Base-by-base conservation (phyloP, 306 rosid genomes). In the Dalbergia oliveri region DNA sequence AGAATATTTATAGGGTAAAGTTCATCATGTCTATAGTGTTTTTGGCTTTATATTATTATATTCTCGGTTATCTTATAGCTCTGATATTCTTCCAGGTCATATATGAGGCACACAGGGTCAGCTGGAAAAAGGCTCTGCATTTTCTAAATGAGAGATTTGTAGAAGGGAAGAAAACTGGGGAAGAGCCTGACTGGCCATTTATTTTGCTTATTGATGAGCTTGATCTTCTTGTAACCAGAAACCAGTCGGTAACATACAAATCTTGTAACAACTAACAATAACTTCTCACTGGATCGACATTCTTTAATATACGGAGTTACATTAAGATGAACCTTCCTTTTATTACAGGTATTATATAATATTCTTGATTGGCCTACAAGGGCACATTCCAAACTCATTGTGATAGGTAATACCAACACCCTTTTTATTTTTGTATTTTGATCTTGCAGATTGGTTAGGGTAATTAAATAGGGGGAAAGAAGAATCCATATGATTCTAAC, bases 331-430 rank as follows among this genome's bases (percentile, higher is more conserved):
- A 56, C 66, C 13, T 76, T 57, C 31, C 71, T 26, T 72, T 67
- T 71, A 54, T 77, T 13, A 49, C 88, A 92, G 99, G 97, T 94
- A 84, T 85, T 93, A 66, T 93, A 94, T 85, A 94, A 91, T 83
- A 90, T 94, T 85, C 99, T 94, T 81, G 99, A 94, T 76, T 94
- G 99, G 99, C 99, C 99, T 69, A 94, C 97, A 37, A 94, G 84
- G 80, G 91, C 95, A 88, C 90, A 94, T 79, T 90, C 95, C 80
- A 94, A 94, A 77, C 85, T 93, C 77, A 84, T 94, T 83, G 95
- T 94, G 75, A 93, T 94, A 84, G 99, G 97, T 94, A 81, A 41
- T 65, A 15, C 2, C 35, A 33, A 37, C 23, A 21, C 23, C 65
- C n/a, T 54, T 60, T 74, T 12, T 13, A 33, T 76, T 50, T 12